A percentile compares a stretch with the other conserved stretches of the same genome.
Evolutionary conservation across 1,284 basidiomycete genomes (phyloP).

Genomic region (Lignosus rhinocerotis): DNA sequence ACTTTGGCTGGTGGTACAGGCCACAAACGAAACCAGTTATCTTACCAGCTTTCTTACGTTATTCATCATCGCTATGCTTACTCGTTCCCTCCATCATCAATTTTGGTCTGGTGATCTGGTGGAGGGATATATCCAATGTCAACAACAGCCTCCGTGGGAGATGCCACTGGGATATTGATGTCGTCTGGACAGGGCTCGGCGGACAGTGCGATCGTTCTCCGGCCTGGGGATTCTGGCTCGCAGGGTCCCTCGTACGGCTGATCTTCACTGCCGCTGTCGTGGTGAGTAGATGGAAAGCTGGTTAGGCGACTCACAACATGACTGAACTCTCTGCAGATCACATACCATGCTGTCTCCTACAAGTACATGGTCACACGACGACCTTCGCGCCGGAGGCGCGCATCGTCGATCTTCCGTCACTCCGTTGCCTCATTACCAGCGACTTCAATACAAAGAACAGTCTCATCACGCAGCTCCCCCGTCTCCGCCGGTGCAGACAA

Average conservation of each 20-base stretch:
- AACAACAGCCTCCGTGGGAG: constrained; percentile 44
- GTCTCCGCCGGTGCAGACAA: constrained; percentile 18
- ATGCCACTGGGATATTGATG: constrained; percentile 63
- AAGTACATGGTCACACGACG: constrained; percentile 34
- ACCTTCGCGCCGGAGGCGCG: constrained; percentile 31
- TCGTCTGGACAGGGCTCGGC: constrained; percentile 53
- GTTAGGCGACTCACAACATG: background rate
- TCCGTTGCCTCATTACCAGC: constrained; percentile 23
- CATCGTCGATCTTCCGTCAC: constrained; percentile 22
- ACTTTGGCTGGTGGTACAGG: constrained; percentile 36
- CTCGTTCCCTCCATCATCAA: constrained; percentile 54
- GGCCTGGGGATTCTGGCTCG: constrained; percentile 54
- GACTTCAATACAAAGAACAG: constrained; percentile 14
- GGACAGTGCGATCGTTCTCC: constrained; percentile 29
- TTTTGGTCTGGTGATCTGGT: constrained; percentile 50
- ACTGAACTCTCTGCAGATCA: constrained; percentile 32
- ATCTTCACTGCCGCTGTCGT: constrained; percentile 48
- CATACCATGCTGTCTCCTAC: constrained; percentile 37
- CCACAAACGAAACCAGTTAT: constrained; percentile 26
- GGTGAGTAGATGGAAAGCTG: constrained; percentile 41
- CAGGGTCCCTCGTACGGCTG: constrained; percentile 50
- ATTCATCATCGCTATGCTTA: constrained; percentile 48
- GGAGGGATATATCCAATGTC: constrained; percentile 41
- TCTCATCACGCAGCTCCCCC: constrained; percentile 27
- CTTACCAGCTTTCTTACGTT: constrained; percentile 37